Evolutionary conservation across 2,329 filamentous ascomycete genomes (phyloP).

Genomic region (Sporothrix phasma): DNA sequence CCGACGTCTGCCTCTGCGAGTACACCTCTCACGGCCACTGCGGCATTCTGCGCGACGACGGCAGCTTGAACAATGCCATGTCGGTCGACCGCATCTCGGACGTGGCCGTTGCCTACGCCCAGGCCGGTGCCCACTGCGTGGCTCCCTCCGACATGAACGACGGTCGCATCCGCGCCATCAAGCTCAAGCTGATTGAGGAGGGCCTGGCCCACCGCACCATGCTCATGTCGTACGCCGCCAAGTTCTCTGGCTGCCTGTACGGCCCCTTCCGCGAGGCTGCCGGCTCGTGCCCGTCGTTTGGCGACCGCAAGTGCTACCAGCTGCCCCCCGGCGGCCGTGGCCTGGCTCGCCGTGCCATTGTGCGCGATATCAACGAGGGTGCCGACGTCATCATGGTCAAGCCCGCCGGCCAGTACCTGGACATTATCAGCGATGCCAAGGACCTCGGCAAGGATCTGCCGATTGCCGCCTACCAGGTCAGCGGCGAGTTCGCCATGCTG

Average conservation of each 20-base stretch:
- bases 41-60: conserved; percentile 88
- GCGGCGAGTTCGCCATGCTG: conserved; percentile 96
- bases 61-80: conserved; percentile 81
- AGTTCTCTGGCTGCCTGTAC: conserved; percentile 94
- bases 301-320: conserved; percentile 94
- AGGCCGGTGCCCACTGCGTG: conserved; percentile 90
- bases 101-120: conserved; percentile 95
- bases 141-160: conserved; percentile 99
- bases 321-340: conserved; percentile 86
- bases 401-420: conserved; percentile 87
- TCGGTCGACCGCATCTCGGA: conserved; percentile 93
- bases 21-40: conserved; percentile 98
- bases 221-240: conserved; percentile 96
- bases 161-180: conserved; percentile 92
- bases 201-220: conserved; percentile 85
- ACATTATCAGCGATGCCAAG: conserved; percentile 96
- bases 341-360: conserved; percentile 80
- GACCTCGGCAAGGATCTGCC: conserved; percentile 86
- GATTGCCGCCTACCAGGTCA: conserved; percentile 92
- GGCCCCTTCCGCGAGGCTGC: conserved; percentile 96
- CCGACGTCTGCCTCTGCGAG: conserved; percentile 95
- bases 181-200: conserved; percentile 92
- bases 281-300: conserved; percentile 81
- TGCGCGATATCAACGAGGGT: conserved; percentile 82
- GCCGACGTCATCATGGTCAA: conserved; percentile 99